A percentile compares a stretch with the other conserved stretches of the same genome.
Evolutionary conservation across 179 eudicot species (phyloP).

Genomic region (Dionaea muscipula): DNA sequence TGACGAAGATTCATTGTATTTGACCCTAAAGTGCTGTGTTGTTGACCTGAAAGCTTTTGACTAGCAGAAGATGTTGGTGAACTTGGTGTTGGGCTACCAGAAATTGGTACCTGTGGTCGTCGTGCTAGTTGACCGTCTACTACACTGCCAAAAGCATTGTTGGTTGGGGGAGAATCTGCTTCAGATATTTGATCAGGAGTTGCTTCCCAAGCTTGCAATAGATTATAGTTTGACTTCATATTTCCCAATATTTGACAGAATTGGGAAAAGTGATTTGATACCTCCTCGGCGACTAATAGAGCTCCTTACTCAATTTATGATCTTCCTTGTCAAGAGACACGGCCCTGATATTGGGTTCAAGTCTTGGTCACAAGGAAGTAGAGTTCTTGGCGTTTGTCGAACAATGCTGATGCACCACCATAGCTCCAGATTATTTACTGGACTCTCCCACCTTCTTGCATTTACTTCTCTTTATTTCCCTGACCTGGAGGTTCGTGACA

Average conservation of each 20-base stretch:
- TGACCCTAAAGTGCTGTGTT: not conserved
- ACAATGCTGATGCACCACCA: conserved; percentile 80
- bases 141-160: conserved; percentile 55
- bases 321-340: conserved; percentile 58
- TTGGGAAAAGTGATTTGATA: conserved; percentile 54
- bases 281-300: conserved; percentile 64
- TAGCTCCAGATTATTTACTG: conserved; percentile 70
- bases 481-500: conserved; percentile 90
- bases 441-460: conserved; percentile 75
- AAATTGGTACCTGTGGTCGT: conserved; percentile 71
- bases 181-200: conserved; percentile 52
- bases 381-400: conserved; percentile 65
- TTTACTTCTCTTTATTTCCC: conserved; percentile 79
- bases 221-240: conserved; percentile 52
- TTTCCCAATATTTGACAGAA: conserved; percentile 64
- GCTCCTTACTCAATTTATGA: conserved; percentile 45
- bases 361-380: conserved; percentile 82
- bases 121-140: conserved; percentile 52
- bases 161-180: conserved; percentile 80
- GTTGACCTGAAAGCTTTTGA: conserved; percentile 8
- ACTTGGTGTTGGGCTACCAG: conserved; percentile 40
- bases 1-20: no score
- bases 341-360: conserved; percentile 68
- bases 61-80: conserved; percentile 61
- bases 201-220: conserved; percentile 58